These are phyloP conservation scores for Pseudopyricularia cyperi DNA, from an alignment of 2,329 filamentous ascomycete species.

Conservation along the genomic window DNA sequence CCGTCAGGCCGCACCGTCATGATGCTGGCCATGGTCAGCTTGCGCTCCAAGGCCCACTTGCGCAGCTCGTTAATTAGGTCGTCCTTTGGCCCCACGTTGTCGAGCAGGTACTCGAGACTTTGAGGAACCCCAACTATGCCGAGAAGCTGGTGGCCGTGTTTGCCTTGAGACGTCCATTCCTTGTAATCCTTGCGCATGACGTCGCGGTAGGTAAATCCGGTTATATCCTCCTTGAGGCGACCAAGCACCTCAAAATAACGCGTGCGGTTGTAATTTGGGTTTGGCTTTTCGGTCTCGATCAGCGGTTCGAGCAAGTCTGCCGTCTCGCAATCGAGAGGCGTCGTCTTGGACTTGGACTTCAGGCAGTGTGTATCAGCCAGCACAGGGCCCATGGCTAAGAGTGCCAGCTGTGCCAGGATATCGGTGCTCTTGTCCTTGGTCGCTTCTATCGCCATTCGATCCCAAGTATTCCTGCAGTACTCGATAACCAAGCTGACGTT, in stretches of 20 bases:
- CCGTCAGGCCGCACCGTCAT: slow-evolving; percentile 53
- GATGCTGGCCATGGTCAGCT: slow-evolving; percentile 49
- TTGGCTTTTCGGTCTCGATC: background rate
- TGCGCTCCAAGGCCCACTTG: slow-evolving; percentile 40
- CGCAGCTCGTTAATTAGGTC: slow-evolving; percentile 34
- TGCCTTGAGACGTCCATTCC: slow-evolving; percentile 40
- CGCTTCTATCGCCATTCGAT: slow-evolving; percentile 22
- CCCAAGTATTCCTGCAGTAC: slow-evolving; percentile 45
- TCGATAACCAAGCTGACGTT: slow-evolving; percentile 59
- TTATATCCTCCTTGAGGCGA: slow-evolving; percentile 55
- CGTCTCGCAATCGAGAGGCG: slow-evolving; percentile 43
- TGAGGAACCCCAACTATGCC: slow-evolving; percentile 58
- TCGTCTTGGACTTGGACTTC: slow-evolving; percentile 49
- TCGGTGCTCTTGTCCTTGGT: background rate
- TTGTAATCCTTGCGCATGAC: slow-evolving; percentile 77
- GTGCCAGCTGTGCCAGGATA: slow-evolving; percentile 40
- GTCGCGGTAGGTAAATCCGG: slow-evolving; percentile 45
- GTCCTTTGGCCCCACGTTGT: slow-evolving; percentile 32
- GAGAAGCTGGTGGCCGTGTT: slow-evolving; percentile 37
- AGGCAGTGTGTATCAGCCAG: slow-evolving; percentile 63
- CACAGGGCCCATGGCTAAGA: slow-evolving; percentile 55
- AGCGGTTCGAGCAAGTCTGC: slow-evolving; percentile 41
- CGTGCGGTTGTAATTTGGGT: slow-evolving; percentile 32
- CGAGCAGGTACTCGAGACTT: slow-evolving; percentile 43
- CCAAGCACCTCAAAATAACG: slow-evolving; percentile 47